Base-by-base conservation (phyloP, 139 green algal species). In the Ettlia oleoabundans region DNA sequence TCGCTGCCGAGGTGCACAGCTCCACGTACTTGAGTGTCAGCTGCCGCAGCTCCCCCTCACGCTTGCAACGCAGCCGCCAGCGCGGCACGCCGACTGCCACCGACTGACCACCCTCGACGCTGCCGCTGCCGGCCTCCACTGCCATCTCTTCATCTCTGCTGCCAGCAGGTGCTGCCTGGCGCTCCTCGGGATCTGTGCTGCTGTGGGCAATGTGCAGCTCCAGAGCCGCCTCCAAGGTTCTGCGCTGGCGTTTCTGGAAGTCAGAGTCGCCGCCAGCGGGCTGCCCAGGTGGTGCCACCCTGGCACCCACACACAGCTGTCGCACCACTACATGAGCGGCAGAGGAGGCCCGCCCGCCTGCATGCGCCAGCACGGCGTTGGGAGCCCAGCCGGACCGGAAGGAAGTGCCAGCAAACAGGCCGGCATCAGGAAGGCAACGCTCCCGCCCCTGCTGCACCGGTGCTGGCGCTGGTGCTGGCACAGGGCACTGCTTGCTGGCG, bases 371-470 rank as follows among this genome's bases (percentile, higher is more conserved):
- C 58, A 85, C 37, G 4, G 89, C 93, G 2, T 82, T 71, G 6
- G 93, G 92, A 5, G 86, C 92, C 94, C 94, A 98, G 40, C 93
- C 89, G 4, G 90, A 89, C 3, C 94, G 83, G 81, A 96, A 96
- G 18, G 86, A 90, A 1, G 85, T 65, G 4, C 92, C 93, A 51
- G 95, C 72, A n/a, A 92, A 82, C 30, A 94, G 82, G 0, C 87
- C 93, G 1, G 89, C 89, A 52, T 98, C 94, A 18, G 86, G 76
- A 8, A 90, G 68, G 80, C 82, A 82, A 30, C 30, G 64, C 64
- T 53, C 75, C 53, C 22, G 38, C 28, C 13, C 80, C 37, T 10
- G 67, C 81, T 35, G 71, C 4, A 22, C 9, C 19, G 73, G 30
- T 24, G 35, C 70, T 47, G 70, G 30, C 40, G 33, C 15, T 9